Evolutionary conservation across 768 basidiomycete genomes (phyloP), one percentile per base, ranked within the genome.

Genomic region (Tylopilus rubrobrunneus): DNA sequence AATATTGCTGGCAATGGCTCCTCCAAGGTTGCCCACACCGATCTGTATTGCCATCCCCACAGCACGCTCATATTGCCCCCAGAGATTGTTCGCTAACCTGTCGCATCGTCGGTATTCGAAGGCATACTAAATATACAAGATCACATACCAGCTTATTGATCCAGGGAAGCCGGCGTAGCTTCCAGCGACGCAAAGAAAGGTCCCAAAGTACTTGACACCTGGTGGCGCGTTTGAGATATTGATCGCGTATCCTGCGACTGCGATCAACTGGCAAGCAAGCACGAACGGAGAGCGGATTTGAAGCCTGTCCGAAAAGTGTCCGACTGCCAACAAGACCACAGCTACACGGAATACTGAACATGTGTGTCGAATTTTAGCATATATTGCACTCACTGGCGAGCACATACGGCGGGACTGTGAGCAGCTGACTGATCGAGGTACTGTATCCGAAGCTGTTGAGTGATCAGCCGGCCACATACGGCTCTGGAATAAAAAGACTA

Each of bases 141-240:
- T 28, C 34, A 45, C 50, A n/a, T 19, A 51, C 50, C 50, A 51
- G 36, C 43, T 51, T 21, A 51, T 37, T 5, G 50, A 37, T 25
- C 50, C 50, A 7, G 50, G 50, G 21, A 45, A 45, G 27, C 25
- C 50, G 10, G 50, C 10, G 14, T 51, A 51, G 27, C 43, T 37
- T 14, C 50, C 50, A 3, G 21, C 17, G 27, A 51, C 43, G 27
- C 50, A 51, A 19, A 51, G 27, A 45, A 36, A 51, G 7, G 43
- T 51, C 19, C 50, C 50, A 29, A 45, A 51, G 19, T 51, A 51
- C 50, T 51, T 51, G 50, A 51, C 34, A 15, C 43, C 5, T 2
- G 33, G 14, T 8, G 43, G n/a, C 3, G 36, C 34, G 17, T 28
- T 45, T 34, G 50, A 51, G 7, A 51, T 51, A 15, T 51, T 51